These are phyloP conservation scores for Medicago arabica DNA, from an alignment of 306 rosid genomes.

Conservation along the genomic window DNA sequence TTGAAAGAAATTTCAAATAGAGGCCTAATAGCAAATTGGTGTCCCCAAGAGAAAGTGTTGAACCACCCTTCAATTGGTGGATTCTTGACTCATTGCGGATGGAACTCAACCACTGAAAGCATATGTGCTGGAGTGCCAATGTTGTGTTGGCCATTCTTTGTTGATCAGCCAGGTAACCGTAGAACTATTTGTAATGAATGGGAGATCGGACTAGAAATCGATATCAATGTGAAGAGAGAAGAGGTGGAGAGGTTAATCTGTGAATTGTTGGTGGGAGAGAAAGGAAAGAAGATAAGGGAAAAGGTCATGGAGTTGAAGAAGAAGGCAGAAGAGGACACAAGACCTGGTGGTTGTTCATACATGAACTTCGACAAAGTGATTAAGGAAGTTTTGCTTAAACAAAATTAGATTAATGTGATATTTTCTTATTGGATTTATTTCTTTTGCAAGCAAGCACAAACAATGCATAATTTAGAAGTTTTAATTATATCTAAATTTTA, in stretches of 20 bases:
- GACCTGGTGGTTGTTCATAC: constrained; percentile 24
- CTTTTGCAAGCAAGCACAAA: too few species aligned
- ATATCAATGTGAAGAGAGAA: constrained; percentile 35
- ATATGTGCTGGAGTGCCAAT: constrained; percentile 41
- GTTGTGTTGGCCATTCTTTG: constrained; percentile 38
- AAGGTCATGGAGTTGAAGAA: constrained; percentile 34
- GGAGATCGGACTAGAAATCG: constrained; percentile 24
- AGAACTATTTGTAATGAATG: constrained; percentile 33
- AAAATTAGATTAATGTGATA: neutral
- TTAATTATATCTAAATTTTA: too few species aligned
- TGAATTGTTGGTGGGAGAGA: constrained; percentile 47
- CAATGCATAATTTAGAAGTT: too few species aligned
- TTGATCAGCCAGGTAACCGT: constrained; percentile 28
- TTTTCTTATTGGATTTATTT: neutral
- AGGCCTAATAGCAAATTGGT: constrained; percentile 33
- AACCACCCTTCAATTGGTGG: constrained; percentile 39
- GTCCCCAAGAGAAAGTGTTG: constrained; percentile 40
- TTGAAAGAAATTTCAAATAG: too few species aligned
- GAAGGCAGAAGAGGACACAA: constrained; percentile 35
- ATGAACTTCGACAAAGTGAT: constrained; percentile 30
- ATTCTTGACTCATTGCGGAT: constrained; percentile 40
- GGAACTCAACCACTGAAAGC: too few species aligned
- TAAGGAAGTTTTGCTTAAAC: constrained; percentile 29
- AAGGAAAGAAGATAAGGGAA: constrained; percentile 38
- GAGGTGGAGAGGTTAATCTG: constrained; percentile 40